Evolutionary conservation across 208 protist genomes (phyloP).

Genomic region (Acanthamoeba royreba): DNA sequence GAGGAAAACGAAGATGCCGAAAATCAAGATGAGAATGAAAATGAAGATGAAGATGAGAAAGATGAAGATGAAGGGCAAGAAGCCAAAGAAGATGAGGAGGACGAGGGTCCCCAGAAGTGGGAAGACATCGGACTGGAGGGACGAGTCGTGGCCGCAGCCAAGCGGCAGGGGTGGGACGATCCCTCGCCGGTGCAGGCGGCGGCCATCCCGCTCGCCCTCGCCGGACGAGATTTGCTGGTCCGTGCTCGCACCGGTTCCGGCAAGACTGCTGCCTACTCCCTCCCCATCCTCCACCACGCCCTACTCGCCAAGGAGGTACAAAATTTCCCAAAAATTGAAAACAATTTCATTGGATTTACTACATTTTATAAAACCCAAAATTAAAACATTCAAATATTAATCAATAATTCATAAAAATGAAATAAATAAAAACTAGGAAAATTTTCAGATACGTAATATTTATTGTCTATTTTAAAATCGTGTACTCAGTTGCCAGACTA

Average conservation of each 20-base stretch:
- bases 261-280: constrained; percentile 81
- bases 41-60: background rate
- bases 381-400: constrained; percentile 6
- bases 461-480: no score
- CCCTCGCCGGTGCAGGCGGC: constrained; percentile 29
- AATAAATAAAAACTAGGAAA: no score
- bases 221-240: constrained; percentile 75
- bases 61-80: background rate
- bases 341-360: background rate
- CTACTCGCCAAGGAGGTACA: constrained; percentile 62
- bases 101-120: background rate
- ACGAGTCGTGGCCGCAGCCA: background rate
- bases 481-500: constrained; percentile 35
- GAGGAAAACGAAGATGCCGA: background rate
- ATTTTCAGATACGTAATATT: no score
- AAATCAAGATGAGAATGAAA: background rate
- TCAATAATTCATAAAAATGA: no score
- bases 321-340: background rate
- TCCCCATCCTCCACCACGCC: constrained; percentile 77
- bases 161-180: background rate
- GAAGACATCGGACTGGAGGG: background rate
- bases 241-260: constrained; percentile 81
- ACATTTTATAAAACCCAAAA: background rate
- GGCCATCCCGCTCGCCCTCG: constrained; percentile 53
- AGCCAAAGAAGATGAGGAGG: background rate